Conservation (phyloP, 169 alveolate genomes). For the Neospora caninum region DNA sequence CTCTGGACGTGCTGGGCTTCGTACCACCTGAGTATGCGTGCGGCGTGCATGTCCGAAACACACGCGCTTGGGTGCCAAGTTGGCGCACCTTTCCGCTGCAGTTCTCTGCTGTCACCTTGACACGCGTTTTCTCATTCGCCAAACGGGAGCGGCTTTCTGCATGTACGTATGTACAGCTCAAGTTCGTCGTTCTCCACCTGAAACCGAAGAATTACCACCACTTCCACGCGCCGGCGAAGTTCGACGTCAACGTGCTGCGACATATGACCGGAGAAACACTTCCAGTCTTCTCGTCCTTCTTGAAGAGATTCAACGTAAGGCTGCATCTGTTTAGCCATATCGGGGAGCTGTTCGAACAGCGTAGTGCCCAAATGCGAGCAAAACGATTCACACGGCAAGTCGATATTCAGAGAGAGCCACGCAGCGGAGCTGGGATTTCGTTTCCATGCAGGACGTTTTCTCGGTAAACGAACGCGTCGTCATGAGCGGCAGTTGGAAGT, state of each 20-base stretch:
- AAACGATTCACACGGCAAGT: too few species aligned
- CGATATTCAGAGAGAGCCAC: too few species aligned
- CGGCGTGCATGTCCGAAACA: too few species aligned
- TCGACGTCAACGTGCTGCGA: slow-evolving; percentile 76
- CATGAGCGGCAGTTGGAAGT: slow-evolving; percentile 83
- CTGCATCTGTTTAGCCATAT: background rate
- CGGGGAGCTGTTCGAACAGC: too few species aligned
- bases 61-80: too few species aligned
- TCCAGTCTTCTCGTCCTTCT: slow-evolving; percentile 76
- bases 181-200: slow-evolving; percentile 79
- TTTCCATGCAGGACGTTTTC: slow-evolving; percentile 74
- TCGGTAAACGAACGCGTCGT: slow-evolving; percentile 89
- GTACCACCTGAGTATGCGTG: too few species aligned
- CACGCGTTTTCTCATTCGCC: too few species aligned
- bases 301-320: slow-evolving; percentile 73
- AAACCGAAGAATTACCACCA: slow-evolving; percentile 92
- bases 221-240: slow-evolving; percentile 88
- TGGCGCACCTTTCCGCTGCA: too few species aligned
- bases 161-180: slow-evolving; percentile 47
- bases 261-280: slow-evolving; percentile 87
- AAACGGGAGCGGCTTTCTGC: too few species aligned
- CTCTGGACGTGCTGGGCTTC: too few species aligned
- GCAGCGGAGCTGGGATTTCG: background rate
- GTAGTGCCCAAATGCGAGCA: too few species aligned
- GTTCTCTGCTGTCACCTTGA: too few species aligned